Conservation (phyloP, 2,329 filamentous ascomycete genomes). For the Botrytis cinerea region DNA sequence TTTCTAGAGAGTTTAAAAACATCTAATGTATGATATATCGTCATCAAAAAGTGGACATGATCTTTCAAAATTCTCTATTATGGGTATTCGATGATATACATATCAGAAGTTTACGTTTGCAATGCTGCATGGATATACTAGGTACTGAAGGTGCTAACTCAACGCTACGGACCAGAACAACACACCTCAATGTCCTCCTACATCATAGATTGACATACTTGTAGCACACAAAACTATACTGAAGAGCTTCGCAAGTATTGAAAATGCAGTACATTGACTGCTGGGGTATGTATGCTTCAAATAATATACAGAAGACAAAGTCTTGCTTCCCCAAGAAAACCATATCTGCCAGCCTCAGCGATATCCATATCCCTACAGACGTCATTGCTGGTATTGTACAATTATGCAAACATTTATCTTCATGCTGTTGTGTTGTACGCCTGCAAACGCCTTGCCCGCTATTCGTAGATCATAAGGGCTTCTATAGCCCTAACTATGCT, state of each 20-base stretch:
- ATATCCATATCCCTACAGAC: constrained; percentile 32
- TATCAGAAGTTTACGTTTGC: not conserved
- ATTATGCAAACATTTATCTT: constrained; percentile 34
- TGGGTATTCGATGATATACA: not conserved
- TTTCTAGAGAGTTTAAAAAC: not conserved
- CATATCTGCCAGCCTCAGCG: constrained; percentile 37
- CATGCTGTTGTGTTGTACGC: constrained; percentile 30
- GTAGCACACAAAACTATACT: constrained; percentile 1
- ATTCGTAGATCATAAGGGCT: constrained; percentile 37
- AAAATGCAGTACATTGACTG: constrained; percentile 33
- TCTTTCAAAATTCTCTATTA: not conserved
- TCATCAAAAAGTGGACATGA: constrained; percentile 10
- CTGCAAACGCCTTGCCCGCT: constrained; percentile 38
- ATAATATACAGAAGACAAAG: constrained; percentile 36
- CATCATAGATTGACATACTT: not conserved
- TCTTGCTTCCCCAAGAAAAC: constrained; percentile 29
- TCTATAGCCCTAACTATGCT: constrained; percentile 29
- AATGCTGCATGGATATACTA: constrained; percentile 7
- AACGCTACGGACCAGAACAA: not conserved
- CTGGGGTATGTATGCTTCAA: constrained; percentile 35
- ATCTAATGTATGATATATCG: not conserved
- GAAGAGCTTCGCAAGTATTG: constrained; percentile 22
- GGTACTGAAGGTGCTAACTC: not conserved
- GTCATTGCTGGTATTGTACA: constrained; percentile 34
- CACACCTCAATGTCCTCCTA: not conserved